A percentile compares a stretch with the other conserved stretches of the same genome.
phyloP scores from a whole-genome alignment of 257 asterid species.

The Eucommia ulmoides region DNA sequence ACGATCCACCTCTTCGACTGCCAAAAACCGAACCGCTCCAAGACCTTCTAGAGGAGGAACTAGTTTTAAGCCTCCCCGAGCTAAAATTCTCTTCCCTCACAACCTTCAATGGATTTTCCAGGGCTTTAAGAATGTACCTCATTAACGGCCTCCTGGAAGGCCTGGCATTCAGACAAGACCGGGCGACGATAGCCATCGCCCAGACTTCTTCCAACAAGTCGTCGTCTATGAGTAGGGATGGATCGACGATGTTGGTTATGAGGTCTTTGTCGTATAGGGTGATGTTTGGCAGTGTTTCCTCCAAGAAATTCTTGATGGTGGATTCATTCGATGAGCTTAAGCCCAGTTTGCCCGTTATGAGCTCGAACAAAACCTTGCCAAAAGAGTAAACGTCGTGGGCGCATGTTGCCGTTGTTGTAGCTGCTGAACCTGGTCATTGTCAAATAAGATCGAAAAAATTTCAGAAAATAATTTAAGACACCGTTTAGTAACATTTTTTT shows the following conservation, averaged over 20 bases:
- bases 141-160: constrained; percentile 82
- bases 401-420: constrained; percentile 50
- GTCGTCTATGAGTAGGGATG: constrained; percentile 70
- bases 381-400: constrained; percentile 87
- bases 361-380: constrained; percentile 88
- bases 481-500: too few species aligned
- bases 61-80: constrained; percentile 66
- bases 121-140: constrained; percentile 81
- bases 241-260: constrained; percentile 78
- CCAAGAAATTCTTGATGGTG: constrained; percentile 59
- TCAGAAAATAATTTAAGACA: too few species aligned
- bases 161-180: constrained; percentile 89
- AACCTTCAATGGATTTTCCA: constrained; percentile 84
- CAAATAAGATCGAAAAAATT: constrained; percentile 1
- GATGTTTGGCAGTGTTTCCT: constrained; percentile 50
- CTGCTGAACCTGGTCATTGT: constrained; percentile 49
- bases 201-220: constrained; percentile 94
- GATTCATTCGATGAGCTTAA: constrained; percentile 64
- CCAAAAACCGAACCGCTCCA: constrained; percentile 83
- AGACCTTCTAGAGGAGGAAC: constrained; percentile 83
- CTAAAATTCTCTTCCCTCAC: constrained; percentile 75
- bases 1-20: constrained; percentile 85
- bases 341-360: constrained; percentile 85
- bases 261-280: constrained; percentile 82
- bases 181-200: constrained; percentile 96